Evolutionary conservation across 2,329 filamentous ascomycete genomes (phyloP), one percentile per base, ranked within the genome.

Genomic region (Trichoderma citrinoviride): DNA sequence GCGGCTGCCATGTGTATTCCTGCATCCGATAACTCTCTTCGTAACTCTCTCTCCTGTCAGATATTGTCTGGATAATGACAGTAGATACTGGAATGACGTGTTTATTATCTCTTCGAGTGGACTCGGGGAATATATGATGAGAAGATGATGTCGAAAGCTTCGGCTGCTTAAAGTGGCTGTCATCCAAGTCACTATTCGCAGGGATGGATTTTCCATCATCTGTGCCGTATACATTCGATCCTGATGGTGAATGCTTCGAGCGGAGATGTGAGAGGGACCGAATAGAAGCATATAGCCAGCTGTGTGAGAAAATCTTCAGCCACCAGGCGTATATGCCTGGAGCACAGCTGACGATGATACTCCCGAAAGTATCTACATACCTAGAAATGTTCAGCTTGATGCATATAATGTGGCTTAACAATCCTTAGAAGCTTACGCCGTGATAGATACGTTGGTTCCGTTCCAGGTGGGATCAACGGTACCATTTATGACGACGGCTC

Each of bases 241-340:
- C 23, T 15, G 21, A n/a, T 8, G 57, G 41, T 12, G 23, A 37
- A 12, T 15, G 6, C 29, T 33, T 50, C 17, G 46, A 21, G 27
- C 57, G 57, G 21, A 50, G 57, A 41, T 50, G 17, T 7, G 57
- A 50, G 27, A 61, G 41, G 3, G 57, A 49, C 27, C 27, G 43
- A 43, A 61, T 49, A 2, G 44, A 61, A 2, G 46, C 33, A 10
- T 61, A 50, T 14, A 61, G 21, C 21, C 15, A 41, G 57, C 57
- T 61, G 10, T 61, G 46, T 10, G 57, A 61, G 25, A 61, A 61
- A 27, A 61, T 41, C 29, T 61, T 61, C 7, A 61, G 57, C 46
- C 57, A 61, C 57, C 46, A 41, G 25, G 44, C 37, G 21, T 61
- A 61, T 27, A 61, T 50, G 7, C 57, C 46, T 50, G 46, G 57